Conservation (phyloP, 306 rosid species). For the Elaeagnus macrophylla region DNA sequence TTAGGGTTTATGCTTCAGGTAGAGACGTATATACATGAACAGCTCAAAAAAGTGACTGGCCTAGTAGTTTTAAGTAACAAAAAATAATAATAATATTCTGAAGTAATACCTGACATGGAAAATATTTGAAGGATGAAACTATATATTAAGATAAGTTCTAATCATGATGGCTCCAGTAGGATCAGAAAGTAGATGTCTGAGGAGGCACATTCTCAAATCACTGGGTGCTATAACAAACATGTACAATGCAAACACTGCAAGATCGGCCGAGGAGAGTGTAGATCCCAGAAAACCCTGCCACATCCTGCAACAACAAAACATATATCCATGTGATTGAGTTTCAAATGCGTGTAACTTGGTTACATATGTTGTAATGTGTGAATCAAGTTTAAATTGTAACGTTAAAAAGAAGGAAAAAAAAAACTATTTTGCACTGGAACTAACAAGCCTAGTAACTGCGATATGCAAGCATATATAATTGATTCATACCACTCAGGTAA, state of each 20-base stretch:
- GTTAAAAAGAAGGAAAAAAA: not conserved
- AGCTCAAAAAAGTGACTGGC: not conserved
- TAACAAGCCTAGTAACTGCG: conserved; percentile 1
- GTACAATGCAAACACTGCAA: conserved; percentile 61
- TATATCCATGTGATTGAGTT: conserved; percentile 3
- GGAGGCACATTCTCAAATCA: conserved; percentile 71
- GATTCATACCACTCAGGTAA: conserved; percentile 69
- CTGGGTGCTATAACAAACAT: conserved; percentile 91
- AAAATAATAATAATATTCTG: conserved; percentile 15
- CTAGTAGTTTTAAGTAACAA: conserved; percentile 13
- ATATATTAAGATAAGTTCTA: conserved; percentile 62
- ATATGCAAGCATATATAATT: conserved; percentile 12
- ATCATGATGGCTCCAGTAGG: conserved; percentile 90
- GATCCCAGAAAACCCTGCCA: conserved; percentile 98
- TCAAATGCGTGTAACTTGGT: too few species aligned
- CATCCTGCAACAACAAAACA: conserved; percentile 58
- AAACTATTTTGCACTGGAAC: too few species aligned
- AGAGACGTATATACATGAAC: too few species aligned
- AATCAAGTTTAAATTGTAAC: too few species aligned
- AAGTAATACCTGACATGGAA: conserved; percentile 20
- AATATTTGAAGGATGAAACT: conserved; percentile 1
- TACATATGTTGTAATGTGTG: too few species aligned
- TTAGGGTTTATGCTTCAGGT: too few species aligned
- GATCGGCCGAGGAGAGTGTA: conserved; percentile 73
- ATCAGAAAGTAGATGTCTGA: conserved; percentile 79